Base-by-base conservation (phyloP, 2,329 filamentous ascomycete species). In the Sarocladium brachiariae region DNA sequence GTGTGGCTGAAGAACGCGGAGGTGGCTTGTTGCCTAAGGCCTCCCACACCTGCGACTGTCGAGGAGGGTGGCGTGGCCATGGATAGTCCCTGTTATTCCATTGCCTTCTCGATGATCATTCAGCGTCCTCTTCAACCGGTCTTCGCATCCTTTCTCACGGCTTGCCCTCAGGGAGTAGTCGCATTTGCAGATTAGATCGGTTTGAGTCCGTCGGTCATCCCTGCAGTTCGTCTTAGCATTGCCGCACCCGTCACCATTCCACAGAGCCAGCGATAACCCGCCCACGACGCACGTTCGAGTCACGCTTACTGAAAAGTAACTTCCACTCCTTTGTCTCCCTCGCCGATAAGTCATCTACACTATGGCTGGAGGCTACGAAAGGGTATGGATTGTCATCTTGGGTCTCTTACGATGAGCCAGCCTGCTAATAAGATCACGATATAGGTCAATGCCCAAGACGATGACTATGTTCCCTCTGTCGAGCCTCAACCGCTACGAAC, bases 381-480 rank as follows among this genome's bases (percentile, higher is more conserved):
- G 50, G 50, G 53, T 54, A 54, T 14, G 50, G 14, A n/a, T n/a
- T n/a, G n/a, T n/a, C n/a, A n/a, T 34, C 14, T 24, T 6, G 9
- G 9, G 2, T 24, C 24, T n/a, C 31, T 24, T 6, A 5, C n/a
- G 10, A 7, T 21, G n/a, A n/a, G n/a, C n/a, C n/a, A n/a, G n/a
- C n/a, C n/a, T 24, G 27, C 3, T 14, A 18, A 5, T n/a, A 11
- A 35, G 39, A 46, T 19, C 33, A 18, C 18, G 11, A n/a, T n/a
- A 16, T 60, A 83, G 79, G 73, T 84, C 49, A 78, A 79, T 60
- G 74, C 72, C 61, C 77, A 76, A 55, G 80, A 83, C 52, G 76
- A 82, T 51, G 72, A 80, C 53, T 54, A 59, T 53, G 55, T 58
- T 18, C 39, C 39, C 13, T 43, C 53, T 21, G 33, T 39, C n/a